Conservation (phyloP, 2,329 filamentous ascomycete genomes). For the Xylaria sp. region DNA sequence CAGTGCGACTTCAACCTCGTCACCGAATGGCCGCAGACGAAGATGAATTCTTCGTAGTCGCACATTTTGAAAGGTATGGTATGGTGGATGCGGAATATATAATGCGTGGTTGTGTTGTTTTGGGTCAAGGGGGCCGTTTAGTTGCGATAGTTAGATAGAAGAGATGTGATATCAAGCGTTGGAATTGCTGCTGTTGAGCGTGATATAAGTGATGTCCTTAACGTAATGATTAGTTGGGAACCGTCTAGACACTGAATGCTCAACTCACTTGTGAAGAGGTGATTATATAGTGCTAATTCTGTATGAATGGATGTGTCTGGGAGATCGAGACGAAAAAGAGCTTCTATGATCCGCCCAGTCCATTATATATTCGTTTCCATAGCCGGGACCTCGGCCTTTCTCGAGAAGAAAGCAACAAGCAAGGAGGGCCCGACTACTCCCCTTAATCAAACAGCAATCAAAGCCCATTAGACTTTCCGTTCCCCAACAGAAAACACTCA, state of each 20-base stretch:
- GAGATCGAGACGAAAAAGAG: slow-evolving; percentile 3
- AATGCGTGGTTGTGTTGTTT: not conserved
- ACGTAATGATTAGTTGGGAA: not conserved
- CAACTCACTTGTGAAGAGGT: slow-evolving; percentile 12
- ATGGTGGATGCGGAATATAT: not conserved
- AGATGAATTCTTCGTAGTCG: slow-evolving; percentile 76
- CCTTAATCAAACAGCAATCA: slow-evolving; percentile 26
- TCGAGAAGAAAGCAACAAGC: not conserved
- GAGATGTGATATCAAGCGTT: not conserved
- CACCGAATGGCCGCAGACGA: slow-evolving; percentile 70
- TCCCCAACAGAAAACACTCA: slow-evolving; percentile 9
- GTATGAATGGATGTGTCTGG: not conserved
- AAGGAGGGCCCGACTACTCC: slow-evolving; percentile 13
- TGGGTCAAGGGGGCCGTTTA: too few species aligned
- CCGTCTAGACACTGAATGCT: not conserved
- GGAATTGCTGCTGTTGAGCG: not conserved
- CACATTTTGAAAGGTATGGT: slow-evolving; percentile 64
- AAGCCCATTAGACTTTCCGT: slow-evolving; percentile 4
- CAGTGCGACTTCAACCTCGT: slow-evolving; percentile 74
- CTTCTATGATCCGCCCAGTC: not conserved
- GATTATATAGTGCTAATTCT: not conserved
- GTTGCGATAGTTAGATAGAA: not conserved
- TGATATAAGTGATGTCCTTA: not conserved
- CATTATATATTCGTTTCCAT: slow-evolving; percentile 24
- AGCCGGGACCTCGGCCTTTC: slow-evolving; percentile 4